phyloP scores from a whole-genome alignment of 2,329 filamentous ascomycete genomes.

The Thermoascus crustaceus region DNA sequence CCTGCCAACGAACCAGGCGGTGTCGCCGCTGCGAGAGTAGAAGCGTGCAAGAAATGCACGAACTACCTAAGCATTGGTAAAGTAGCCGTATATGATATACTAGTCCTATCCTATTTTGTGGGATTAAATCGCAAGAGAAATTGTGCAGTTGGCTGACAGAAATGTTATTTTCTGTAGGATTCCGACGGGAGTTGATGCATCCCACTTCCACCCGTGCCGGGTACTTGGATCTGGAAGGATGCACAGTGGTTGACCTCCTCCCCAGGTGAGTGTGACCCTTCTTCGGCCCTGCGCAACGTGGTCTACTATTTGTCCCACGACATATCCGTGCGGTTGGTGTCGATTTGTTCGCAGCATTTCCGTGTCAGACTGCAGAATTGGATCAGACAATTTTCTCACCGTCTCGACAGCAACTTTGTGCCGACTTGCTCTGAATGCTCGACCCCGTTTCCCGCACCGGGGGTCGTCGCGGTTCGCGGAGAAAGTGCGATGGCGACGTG shows the following conservation, averaged over 20 bases:
- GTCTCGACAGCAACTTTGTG: slow-evolving; percentile 56
- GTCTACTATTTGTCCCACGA: background rate
- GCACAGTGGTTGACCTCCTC: slow-evolving; percentile 66
- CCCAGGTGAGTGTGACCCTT: slow-evolving; percentile 45
- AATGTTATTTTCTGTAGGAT: slow-evolving; percentile 31
- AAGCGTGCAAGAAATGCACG: slow-evolving; percentile 50
- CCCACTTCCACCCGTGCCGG: slow-evolving; percentile 65
- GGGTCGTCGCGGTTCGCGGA: slow-evolving; percentile 64
- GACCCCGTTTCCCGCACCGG: slow-evolving; percentile 52
- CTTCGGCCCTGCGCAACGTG: background rate
- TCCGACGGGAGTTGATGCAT: slow-evolving; percentile 64
- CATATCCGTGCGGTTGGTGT: slow-evolving; percentile 1
- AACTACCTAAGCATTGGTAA: slow-evolving; percentile 41
- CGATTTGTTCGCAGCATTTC: no score
- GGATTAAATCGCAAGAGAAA: no score
- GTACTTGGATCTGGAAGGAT: slow-evolving; percentile 68
- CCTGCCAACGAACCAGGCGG: slow-evolving; percentile 41
- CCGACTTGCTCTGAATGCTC: slow-evolving; percentile 74
- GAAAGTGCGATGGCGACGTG: slow-evolving; percentile 68
- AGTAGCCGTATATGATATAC: slow-evolving; percentile 2
- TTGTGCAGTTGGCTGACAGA: no score
- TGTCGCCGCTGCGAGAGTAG: slow-evolving; percentile 32
- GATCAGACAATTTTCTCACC: slow-evolving; percentile 1
- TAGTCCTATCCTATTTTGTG: background rate
- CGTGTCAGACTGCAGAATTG: slow-evolving; percentile 6